Percentiles rank a stretch among this genome's conserved stretches.
phyloP scores from a whole-genome alignment of 768 basidiomycete species.

The Galerina marginata region DNA sequence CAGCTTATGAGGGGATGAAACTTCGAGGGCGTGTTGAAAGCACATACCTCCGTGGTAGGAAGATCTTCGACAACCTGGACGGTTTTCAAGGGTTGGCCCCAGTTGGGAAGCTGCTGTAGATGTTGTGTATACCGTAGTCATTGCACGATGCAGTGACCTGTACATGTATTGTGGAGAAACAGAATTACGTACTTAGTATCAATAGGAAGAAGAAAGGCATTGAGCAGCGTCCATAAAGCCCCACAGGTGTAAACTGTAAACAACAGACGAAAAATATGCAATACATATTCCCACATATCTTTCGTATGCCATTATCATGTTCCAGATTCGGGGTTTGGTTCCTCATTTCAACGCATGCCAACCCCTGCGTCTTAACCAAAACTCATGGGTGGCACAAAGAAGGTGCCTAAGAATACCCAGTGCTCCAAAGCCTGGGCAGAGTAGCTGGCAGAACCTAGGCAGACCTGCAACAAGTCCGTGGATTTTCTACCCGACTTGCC shows the following conservation, averaged over 20 bases:
- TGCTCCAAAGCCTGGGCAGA: not conserved
- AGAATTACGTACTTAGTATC: too few relatives aligned
- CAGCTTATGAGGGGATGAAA: conserved; percentile 81
- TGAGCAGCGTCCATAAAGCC: not conserved
- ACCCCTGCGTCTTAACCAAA: conserved; percentile 1
- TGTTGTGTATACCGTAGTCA: too few relatives aligned
- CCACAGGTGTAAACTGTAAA: not conserved
- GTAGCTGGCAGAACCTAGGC: not conserved
- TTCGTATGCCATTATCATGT: conserved; percentile 12
- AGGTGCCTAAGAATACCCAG: conserved; percentile 7
- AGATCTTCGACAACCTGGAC: conserved; percentile 61
- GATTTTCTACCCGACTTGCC: conserved; percentile 43
- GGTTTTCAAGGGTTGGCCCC: conserved; percentile 42
- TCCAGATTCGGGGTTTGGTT: conserved; percentile 7
- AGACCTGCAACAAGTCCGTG: conserved; percentile 27
- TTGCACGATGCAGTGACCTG: too few relatives aligned
- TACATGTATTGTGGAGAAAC: too few relatives aligned
- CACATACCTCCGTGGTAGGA: conserved; percentile 78
- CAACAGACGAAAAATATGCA: not conserved
- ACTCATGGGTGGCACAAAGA: conserved; percentile 8
- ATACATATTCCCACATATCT: not conserved
- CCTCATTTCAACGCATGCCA: conserved; percentile 1
- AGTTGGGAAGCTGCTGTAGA: conserved; percentile 43
- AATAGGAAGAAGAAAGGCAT: not conserved
- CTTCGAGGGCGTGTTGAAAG: conserved; percentile 75